Percentiles rank a stretch among this genome's conserved stretches.
phyloP scores from a whole-genome alignment of 306 rosid genomes.

The Cicer bijugum region DNA sequence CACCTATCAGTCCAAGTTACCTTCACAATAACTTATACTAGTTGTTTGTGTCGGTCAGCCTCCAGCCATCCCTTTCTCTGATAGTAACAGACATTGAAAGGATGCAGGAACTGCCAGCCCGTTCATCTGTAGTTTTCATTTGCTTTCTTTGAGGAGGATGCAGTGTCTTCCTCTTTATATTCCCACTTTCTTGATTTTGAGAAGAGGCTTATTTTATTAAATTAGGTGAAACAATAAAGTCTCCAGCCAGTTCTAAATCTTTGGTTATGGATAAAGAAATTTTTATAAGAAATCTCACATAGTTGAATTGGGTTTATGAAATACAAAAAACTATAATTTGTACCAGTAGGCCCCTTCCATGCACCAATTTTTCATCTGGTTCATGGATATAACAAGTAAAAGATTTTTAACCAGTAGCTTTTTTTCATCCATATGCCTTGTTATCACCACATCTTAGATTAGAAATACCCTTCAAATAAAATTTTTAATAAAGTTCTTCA shows the following conservation, averaged over 20 bases:
- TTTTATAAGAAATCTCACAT: background rate
- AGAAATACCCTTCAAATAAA: background rate
- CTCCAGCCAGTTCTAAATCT: background rate
- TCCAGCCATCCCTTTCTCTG: background rate
- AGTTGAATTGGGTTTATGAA: background rate
- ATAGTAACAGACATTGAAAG: background rate
- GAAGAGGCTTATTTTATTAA: background rate
- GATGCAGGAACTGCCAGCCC: background rate
- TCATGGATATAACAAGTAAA: slow-evolving; percentile 18
- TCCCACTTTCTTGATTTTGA: background rate
- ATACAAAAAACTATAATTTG: background rate
- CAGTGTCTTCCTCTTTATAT: background rate
- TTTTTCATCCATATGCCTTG: background rate
- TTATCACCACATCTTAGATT: slow-evolving; percentile 22
- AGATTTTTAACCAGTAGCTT: background rate
- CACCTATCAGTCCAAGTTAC: background rate
- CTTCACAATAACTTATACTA: background rate
- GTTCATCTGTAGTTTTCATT: background rate
- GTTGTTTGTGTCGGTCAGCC: background rate
- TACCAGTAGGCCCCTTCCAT: background rate
- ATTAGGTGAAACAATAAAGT: background rate
- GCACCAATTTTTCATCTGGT: slow-evolving; percentile 22
- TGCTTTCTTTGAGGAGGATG: background rate
- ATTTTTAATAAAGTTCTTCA: slow-evolving; percentile 13
- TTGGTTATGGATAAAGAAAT: slow-evolving; percentile 1